Percentiles rank a stretch among this genome's conserved stretches.
Conservation (phyloP, 2,329 filamentous ascomycete genomes). For the Pseudogymnoascus sp. region DNA sequence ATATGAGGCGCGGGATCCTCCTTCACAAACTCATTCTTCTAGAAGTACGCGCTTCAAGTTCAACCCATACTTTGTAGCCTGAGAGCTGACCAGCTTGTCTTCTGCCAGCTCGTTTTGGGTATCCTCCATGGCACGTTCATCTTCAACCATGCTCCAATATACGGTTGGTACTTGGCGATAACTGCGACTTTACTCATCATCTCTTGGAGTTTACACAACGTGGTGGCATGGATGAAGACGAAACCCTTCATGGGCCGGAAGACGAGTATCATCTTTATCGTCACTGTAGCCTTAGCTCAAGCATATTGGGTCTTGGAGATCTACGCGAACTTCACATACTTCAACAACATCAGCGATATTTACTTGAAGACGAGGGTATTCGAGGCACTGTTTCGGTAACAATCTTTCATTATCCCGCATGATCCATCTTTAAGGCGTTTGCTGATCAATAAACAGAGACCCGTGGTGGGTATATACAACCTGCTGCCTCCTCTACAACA, state of each 20-base stretch:
- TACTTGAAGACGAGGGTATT: background rate
- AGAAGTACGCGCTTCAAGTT: constrained; percentile 32
- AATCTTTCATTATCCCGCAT: background rate
- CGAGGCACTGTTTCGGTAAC: background rate
- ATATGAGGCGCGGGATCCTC: constrained; percentile 41
- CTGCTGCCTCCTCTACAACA: constrained; percentile 54
- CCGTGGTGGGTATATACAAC: constrained; percentile 64
- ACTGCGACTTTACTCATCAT: constrained; percentile 49
- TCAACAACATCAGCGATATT: background rate
- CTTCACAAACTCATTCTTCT: constrained; percentile 45
- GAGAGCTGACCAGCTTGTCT: background rate
- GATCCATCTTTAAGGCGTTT: constrained; percentile 37
- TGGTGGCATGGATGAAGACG: background rate
- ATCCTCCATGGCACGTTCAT: constrained; percentile 54
- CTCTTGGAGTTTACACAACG: background rate
- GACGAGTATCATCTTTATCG: background rate
- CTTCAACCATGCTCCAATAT: constrained; percentile 48
- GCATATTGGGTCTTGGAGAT: background rate
- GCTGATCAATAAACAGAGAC: constrained; percentile 40
- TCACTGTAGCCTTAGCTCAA: background rate
- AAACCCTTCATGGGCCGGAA: background rate
- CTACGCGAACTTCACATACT: background rate
- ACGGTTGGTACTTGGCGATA: constrained; percentile 58
- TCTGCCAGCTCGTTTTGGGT: constrained; percentile 45
- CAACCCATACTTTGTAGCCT: background rate